Conservation (phyloP, 2,329 filamentous ascomycete species). For the Calonectria henricotiae region DNA sequence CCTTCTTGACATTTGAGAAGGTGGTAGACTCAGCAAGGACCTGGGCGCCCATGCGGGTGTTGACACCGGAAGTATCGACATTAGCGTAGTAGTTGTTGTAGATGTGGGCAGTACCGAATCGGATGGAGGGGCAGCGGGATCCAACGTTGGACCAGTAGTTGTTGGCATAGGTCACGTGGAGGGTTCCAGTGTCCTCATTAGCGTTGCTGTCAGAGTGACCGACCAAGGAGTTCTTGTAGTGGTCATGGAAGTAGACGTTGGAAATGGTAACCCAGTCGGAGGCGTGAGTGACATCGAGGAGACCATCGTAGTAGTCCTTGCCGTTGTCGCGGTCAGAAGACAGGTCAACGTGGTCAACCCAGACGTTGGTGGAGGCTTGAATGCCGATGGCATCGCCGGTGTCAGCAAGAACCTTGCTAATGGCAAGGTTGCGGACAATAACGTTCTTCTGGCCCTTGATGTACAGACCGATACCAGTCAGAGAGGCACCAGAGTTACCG, state of each 20-base stretch:
- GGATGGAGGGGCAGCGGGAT: conserved; percentile 75
- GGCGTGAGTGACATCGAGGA: conserved; percentile 76
- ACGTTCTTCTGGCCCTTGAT: conserved; percentile 72
- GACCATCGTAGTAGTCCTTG: conserved; percentile 81
- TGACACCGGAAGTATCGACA: conserved; percentile 65
- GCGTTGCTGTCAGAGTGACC: conserved; percentile 75
- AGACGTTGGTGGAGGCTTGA: conserved; percentile 72
- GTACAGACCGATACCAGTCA: conserved; percentile 67
- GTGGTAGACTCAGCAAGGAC: conserved; percentile 71
- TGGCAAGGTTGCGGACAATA: conserved; percentile 75
- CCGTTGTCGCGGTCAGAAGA: conserved; percentile 72
- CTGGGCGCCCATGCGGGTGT: conserved; percentile 71
- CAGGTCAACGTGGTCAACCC: conserved; percentile 79
- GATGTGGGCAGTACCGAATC: conserved; percentile 77
- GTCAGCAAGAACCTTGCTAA: conserved; percentile 69
- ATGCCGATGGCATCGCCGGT: conserved; percentile 76
- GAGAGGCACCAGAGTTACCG: conserved; percentile 58
- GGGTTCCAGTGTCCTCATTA: conserved; percentile 73
- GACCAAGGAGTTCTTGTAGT: conserved; percentile 73
- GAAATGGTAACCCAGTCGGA: conserved; percentile 73
- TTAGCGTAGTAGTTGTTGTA: conserved; percentile 70
- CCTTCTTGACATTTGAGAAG: conserved; percentile 62
- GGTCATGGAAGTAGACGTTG: conserved; percentile 55
- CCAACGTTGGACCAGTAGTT: conserved; percentile 78
- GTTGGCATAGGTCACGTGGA: conserved; percentile 77